phyloP scores from a whole-genome alignment of 495 filamentous ascomycete genomes.

The Podospora conica region DNA sequence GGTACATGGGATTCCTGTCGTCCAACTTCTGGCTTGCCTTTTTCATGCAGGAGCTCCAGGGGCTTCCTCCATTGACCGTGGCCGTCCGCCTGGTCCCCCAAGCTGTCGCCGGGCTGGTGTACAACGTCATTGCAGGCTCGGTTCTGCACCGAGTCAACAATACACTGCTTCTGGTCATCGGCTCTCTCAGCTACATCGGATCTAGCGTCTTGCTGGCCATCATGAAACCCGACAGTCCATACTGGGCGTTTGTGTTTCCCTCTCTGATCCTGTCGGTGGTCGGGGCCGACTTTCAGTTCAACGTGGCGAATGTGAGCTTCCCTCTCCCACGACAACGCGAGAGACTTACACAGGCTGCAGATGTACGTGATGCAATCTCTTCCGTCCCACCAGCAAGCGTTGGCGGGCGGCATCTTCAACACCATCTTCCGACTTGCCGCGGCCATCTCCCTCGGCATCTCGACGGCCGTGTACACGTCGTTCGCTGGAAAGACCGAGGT shows the following conservation, averaged over 20 bases:
- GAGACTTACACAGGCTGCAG: conserved; percentile 16
- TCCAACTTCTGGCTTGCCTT: conserved; percentile 49
- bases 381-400: conserved; percentile 49
- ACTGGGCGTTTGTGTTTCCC: conserved; percentile 56
- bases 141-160: conserved; percentile 47
- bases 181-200: conserved; percentile 38
- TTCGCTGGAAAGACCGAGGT: conserved; percentile 24
- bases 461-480: conserved; percentile 44
- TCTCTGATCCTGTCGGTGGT: conserved; percentile 47
- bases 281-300: conserved; percentile 57
- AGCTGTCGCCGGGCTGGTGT: conserved; percentile 46
- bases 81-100: conserved; percentile 52
- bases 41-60: conserved; percentile 50
- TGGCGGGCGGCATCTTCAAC: conserved; percentile 56
- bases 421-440: conserved; percentile 47
- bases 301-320: conserved; percentile 48
- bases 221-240: conserved; percentile 35
- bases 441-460: conserved; percentile 48
- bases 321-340: background rate
- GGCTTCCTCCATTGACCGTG: conserved; percentile 43
- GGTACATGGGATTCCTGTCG: conserved; percentile 47
- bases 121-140: conserved; percentile 44
- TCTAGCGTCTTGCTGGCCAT: conserved; percentile 40
- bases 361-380: conserved; percentile 52
- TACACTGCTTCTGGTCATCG: conserved; percentile 43